Conservation (phyloP, 495 filamentous ascomycete species). For the Hyaloscypha bicolor region DNA sequence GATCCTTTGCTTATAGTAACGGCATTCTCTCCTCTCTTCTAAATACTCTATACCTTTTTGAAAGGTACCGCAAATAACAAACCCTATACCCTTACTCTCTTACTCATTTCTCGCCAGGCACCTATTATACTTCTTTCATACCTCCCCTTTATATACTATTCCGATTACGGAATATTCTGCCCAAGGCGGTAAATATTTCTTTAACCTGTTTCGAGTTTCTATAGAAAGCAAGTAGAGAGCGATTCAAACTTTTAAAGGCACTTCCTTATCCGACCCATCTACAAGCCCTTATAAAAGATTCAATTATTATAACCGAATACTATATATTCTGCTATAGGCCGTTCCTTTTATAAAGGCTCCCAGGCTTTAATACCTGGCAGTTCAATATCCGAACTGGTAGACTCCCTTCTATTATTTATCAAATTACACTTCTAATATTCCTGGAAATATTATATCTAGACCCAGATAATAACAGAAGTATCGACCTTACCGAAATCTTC, state of each 20-base stretch:
- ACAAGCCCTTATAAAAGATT: constrained; percentile 5
- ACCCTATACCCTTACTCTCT: too few species aligned
- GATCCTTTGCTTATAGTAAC: too few species aligned
- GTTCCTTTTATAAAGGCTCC: too few species aligned
- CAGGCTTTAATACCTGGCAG: constrained; percentile 18
- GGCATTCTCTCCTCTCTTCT: too few species aligned
- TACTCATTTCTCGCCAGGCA: too few species aligned
- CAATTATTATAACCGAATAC: constrained; percentile 9
- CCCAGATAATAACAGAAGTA: constrained; percentile 1
- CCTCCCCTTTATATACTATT: not conserved
- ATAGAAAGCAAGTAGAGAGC: not conserved
- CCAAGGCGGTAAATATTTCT: constrained; percentile 11
- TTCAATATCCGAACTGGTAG: constrained; percentile 21
- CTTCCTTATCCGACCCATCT: not conserved
- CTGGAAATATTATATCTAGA: constrained; percentile 5
- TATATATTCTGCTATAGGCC: not conserved
- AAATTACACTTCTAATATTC: not conserved
- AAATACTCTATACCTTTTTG: too few species aligned
- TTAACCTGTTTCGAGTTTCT: not conserved
- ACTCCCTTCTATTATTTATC: not conserved
- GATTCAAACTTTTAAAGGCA: constrained; percentile 1
- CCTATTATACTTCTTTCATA: too few species aligned
- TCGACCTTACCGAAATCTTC: constrained; percentile 3
- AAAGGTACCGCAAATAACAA: too few species aligned
- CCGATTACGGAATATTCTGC: constrained; percentile 4